Base-by-base conservation (phyloP, 352 stramenopile genomes). In the Globisporangium emineosum region DNA sequence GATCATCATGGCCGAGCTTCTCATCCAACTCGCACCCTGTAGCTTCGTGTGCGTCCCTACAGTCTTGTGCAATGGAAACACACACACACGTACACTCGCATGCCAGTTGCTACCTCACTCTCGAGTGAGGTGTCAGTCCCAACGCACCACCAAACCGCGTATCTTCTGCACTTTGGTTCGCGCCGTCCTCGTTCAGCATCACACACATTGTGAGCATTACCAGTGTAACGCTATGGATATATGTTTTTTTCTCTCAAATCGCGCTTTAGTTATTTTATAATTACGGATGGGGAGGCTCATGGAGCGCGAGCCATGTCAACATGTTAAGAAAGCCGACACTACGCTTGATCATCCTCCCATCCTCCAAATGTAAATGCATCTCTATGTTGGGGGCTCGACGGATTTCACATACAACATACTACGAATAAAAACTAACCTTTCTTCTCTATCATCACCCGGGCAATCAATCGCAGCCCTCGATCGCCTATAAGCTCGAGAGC, bases 401-500 rank as follows among this genome's bases (percentile, higher is more conserved):
- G 19, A 62, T 40, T 23, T 23, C 42, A 37, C 47, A 53, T 40
- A 60, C 55, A 35, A 23, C 27, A 62, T 13, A 42, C 30, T 12
- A 33, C n/a, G n/a, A 37, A 43, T 30, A 54, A 58, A 54, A 17
- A 54, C 30, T 43, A 64, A 49, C 30, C 35, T 61, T 25, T 56
- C 30, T 17, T 21, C 43, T 29, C 45, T 52, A 52, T 27, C 53
- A n/a, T n/a, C n/a, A n/a, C n/a, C n/a, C n/a, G 27, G 15, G 17
- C 37, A 45, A 3, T 21, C 37, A n/a, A 21, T 2, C 37, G 37
- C 37, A 45, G 15, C 32, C 32, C 32, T 37, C 33, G 8, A 3
- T 40, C 12, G 9, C 51, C 43, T 62, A 64, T 29, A 45, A 57
- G 53, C 37, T 58, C 32, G 50, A 63, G 52, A 57, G 51, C 61